A percentile compares a stretch with the other conserved stretches of the same genome.
Evolutionary conservation across 192 early-diverging fungal species (phyloP).

Genomic region (Phlyctochytrium arcticum): DNA sequence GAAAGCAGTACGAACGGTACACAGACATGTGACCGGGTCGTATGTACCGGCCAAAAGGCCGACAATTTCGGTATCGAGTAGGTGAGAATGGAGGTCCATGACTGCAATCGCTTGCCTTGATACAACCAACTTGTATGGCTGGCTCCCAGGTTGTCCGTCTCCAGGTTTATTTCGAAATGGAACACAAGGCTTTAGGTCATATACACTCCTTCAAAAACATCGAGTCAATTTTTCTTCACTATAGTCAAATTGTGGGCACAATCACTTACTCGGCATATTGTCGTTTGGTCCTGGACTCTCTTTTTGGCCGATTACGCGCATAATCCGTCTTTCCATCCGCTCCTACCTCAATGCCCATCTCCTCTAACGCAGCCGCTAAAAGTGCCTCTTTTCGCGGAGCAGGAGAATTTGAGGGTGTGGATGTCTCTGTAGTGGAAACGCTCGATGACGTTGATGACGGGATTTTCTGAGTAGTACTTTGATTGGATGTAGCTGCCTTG

Average conservation of each 20-base stretch:
- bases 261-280: slow-evolving; percentile 13
- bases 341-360: slow-evolving; percentile 5
- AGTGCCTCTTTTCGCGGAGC: no score
- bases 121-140: slow-evolving; percentile 75
- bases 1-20: not conserved
- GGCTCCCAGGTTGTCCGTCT: slow-evolving; percentile 60
- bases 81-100: slow-evolving; percentile 93
- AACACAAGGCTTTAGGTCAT: slow-evolving; percentile 49
- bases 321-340: slow-evolving; percentile 20
- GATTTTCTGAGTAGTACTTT: no score
- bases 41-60: slow-evolving; percentile 83
- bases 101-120: slow-evolving; percentile 71
- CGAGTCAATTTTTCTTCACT: not conserved
- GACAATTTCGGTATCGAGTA: slow-evolving; percentile 84
- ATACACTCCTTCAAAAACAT: slow-evolving; percentile 13
- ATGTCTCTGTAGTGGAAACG: no score
- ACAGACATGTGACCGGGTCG: slow-evolving; percentile 33
- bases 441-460: no score
- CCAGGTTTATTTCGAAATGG: slow-evolving; percentile 68
- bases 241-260: no score
- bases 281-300: slow-evolving; percentile 7
- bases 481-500: no score
- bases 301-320: slow-evolving; percentile 10
- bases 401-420: no score
- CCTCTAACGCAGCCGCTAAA: not conserved